Conservation (phyloP, 345 rosid species). For the Toxicodendron radicans region DNA sequence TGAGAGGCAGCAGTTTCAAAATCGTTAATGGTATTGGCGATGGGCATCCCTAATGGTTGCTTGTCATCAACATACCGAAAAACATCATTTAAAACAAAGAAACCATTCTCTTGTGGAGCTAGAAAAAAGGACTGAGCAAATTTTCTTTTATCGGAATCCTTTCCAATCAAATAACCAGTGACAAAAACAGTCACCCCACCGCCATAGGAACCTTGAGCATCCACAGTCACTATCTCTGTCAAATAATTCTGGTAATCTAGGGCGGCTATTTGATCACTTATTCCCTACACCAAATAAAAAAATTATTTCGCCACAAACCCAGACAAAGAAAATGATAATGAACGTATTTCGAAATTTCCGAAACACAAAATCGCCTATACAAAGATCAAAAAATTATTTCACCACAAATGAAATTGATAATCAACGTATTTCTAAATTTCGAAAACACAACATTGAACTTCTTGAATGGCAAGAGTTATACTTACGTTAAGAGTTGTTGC, state of each 20-base stretch:
- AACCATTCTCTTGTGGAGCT: conserved; percentile 93
- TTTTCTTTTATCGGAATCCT: conserved; percentile 48
- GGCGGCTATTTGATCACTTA: conserved; percentile 74
- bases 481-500: conserved; percentile 54
- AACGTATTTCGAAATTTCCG: no score
- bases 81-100: conserved; percentile 92
- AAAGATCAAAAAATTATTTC: no score
- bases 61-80: conserved; percentile 66
- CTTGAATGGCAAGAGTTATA: no score
- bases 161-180: conserved; percentile 74
- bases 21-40: conserved; percentile 25
- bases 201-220: conserved; percentile 69
- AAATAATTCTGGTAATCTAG: conserved; percentile 46
- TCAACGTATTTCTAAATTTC: no score
- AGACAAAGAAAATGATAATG: no score
- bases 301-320: no score
- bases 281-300: conserved; percentile 53
- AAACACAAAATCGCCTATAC: no score
- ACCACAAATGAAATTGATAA: no score
- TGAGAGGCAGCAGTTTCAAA: conserved; percentile 24
- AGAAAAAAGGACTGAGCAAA: conserved; percentile 87
- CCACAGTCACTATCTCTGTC: conserved; percentile 71
- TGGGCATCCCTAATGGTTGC: conserved; percentile 18
- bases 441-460: background rate
- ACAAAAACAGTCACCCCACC: conserved; percentile 79